Base-by-base conservation (phyloP, 2,329 filamentous ascomycete genomes). In the Penicillium sp. region DNA sequence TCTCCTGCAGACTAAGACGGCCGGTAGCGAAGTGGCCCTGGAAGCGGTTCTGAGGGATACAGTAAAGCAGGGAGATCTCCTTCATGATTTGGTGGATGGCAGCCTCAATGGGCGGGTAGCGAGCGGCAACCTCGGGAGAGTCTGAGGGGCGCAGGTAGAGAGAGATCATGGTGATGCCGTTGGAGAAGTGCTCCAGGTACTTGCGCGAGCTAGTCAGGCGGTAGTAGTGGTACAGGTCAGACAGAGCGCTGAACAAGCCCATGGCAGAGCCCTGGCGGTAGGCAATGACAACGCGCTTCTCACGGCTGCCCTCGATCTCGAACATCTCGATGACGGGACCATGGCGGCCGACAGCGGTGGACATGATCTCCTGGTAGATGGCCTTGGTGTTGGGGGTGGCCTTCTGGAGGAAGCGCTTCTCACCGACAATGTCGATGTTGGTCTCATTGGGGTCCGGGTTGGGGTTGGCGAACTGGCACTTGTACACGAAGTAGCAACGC, bases 81-180 rank as follows among this genome's bases (percentile, higher is more conserved):
- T 97, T 97, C 79, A 94, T 96, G 78, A 99, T 97, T 76, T 99
- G 94, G 75, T 97, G 90, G 61, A 99, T 96, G 2, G 93, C 94
- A 62, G 93, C 88, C 66, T 97, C 91, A 61, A 97, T 91, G 0
- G 91, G 88, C 32, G 93, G 92, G 69, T 83, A 79, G 59, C 80
- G 81, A 55, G 75, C 70, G 8, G 78, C 76, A 50, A 82, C 80
- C 34, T 81, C 75, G 30, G 84, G 76, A 20, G 81, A 72, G 59
- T 82, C 82, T 15, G 88, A 82, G 18, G 90, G 91, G 60, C 88
- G 87, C 54, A 99, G 82, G 75, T 99, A 99, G 57, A 97, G 84
- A 63, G 91, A 97, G 82, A 97, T 96, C 73, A 97, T 89, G 12
- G 91, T 96, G 71, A 97, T 95, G 56, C 94, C 94, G 73, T 99